Evolutionary conservation across 2,329 filamentous ascomycete species (phyloP), one percentile per base, ranked within the genome.

Genomic region (Ascochyta koolunga): DNA sequence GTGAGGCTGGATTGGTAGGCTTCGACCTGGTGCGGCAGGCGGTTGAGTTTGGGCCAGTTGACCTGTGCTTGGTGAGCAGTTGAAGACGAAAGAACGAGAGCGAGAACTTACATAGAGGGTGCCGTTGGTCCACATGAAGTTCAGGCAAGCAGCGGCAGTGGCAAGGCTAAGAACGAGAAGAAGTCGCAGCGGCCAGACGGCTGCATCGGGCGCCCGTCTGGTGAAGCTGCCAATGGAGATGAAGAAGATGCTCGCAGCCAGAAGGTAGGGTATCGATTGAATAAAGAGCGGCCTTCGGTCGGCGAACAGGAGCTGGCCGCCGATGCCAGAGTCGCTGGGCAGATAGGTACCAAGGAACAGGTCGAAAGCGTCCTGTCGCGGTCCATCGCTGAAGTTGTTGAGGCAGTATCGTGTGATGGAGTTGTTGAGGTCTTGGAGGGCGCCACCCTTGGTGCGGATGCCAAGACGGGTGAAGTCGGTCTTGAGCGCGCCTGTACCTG

Each of bases 31-130:
- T 89, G 96, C 2, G 90, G 86, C 15, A 91, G 88, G 10, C 92
- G 93, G 74, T 96, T 96, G 41, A 99, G 85, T 72, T 96, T 97
- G 9, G 95, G 95, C 95, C 96, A 99, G 78, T 97, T 98, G 64
- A 97, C 93, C 92, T 96, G 45, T 39, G 2, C 36, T 21, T 27
- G 25, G n/a, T 68, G 66, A 58, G 48, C 24, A 58, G 57, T 1
- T 2, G 31, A 47, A 38, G 18, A 39, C 35, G 11, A 13, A 4
- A 40, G 37, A 18, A 15, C 15, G 15, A 9, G 5, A 16, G n/a
- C 22, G 10, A 13, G 8, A 39, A 86, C 91, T 84, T 84, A 98
- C 95, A 70, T 95, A 99, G 66, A 99, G 86, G 82, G 96, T 93
- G 54, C 95, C 95, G 70, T 97, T 90, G 41, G 78, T 83, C 68